phyloP scores from a whole-genome alignment of 805 yeast genomes.

The Ascoidea tarda region DNA sequence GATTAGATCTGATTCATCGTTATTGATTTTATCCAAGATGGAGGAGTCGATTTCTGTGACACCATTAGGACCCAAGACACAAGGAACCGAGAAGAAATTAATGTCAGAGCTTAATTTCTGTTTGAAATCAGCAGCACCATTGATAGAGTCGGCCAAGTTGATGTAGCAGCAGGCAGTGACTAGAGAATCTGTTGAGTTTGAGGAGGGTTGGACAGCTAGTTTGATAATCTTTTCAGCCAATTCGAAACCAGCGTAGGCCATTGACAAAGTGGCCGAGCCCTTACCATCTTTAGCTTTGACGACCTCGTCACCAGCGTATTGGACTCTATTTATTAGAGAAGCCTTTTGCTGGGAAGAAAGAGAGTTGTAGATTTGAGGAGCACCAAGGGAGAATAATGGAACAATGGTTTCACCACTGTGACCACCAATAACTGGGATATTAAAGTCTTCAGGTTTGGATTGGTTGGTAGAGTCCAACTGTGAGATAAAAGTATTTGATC shows the following conservation, averaged over 20 bases:
- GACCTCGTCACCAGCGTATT: slow-evolving; percentile 94
- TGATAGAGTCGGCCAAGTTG: slow-evolving; percentile 33
- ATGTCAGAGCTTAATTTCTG: slow-evolving; percentile 13
- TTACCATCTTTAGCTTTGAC: slow-evolving; percentile 90
- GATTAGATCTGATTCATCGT: slow-evolving; percentile 41
- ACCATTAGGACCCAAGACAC: slow-evolving; percentile 39
- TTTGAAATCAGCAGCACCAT: slow-evolving; percentile 38
- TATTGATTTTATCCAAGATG: slow-evolving; percentile 32
- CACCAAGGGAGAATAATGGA: slow-evolving; percentile 50
- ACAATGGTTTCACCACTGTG: slow-evolving; percentile 93
- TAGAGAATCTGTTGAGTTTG: slow-evolving; percentile 16
- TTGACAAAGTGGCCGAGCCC: slow-evolving; percentile 89
- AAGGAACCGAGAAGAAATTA: slow-evolving; percentile 49
- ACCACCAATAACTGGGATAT: slow-evolving; percentile 78
- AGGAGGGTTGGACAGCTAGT: background rate
- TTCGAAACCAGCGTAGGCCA: slow-evolving; percentile 89
- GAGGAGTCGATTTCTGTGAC: slow-evolving; percentile 39
- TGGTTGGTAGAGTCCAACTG: slow-evolving; percentile 21
- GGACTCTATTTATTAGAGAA: slow-evolving; percentile 74
- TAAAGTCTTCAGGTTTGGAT: slow-evolving; percentile 14
- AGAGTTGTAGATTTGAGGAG: slow-evolving; percentile 15
- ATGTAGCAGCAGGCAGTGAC: slow-evolving; percentile 29
- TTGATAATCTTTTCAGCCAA: slow-evolving; percentile 40
- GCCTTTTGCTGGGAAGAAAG: slow-evolving; percentile 26
- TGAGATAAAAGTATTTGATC: slow-evolving; percentile 73